These are phyloP conservation scores for Saccharomycopsis lassenensis DNA, from an alignment of 805 yeast genomes.

Conservation along the genomic window DNA sequence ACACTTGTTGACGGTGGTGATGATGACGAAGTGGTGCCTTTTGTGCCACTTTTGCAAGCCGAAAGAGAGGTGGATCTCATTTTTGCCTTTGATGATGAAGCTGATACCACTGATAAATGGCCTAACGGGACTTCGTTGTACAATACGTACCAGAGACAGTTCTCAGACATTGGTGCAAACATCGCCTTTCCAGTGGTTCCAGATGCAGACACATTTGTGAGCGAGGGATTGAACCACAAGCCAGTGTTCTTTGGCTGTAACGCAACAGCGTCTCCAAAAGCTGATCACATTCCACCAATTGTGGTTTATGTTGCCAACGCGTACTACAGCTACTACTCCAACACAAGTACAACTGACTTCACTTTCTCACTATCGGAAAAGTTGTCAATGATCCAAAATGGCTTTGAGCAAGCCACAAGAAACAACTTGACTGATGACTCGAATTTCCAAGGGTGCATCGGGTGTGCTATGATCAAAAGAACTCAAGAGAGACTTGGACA, in stretches of 20 bases:
- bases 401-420: constrained; percentile 59
- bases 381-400: constrained; percentile 53
- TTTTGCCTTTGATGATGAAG: constrained; percentile 56
- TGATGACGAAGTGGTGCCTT: constrained; percentile 50
- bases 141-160: constrained; percentile 15
- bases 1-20: constrained; percentile 64
- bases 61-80: constrained; percentile 49
- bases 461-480: constrained; percentile 76
- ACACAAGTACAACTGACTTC: constrained; percentile 61
- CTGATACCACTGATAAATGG: constrained; percentile 36
- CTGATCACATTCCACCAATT: constrained; percentile 47
- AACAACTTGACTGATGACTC: constrained; percentile 56
- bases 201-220: constrained; percentile 47
- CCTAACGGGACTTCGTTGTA: constrained; percentile 15
- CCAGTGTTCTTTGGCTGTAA: constrained; percentile 85
- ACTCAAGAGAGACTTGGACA: constrained; percentile 57
- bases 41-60: constrained; percentile 48
- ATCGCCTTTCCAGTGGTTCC: constrained; percentile 65
- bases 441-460: constrained; percentile 65
- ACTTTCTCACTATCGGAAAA: constrained; percentile 48
- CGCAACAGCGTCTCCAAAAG: constrained; percentile 24
- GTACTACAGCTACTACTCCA: constrained; percentile 52
- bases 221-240: constrained; percentile 47
- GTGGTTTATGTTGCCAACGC: constrained; percentile 66
- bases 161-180: constrained; percentile 35